Evolutionary conservation across 139 green algal species (phyloP).

Genomic region (Tetradesmus obliquus): DNA sequence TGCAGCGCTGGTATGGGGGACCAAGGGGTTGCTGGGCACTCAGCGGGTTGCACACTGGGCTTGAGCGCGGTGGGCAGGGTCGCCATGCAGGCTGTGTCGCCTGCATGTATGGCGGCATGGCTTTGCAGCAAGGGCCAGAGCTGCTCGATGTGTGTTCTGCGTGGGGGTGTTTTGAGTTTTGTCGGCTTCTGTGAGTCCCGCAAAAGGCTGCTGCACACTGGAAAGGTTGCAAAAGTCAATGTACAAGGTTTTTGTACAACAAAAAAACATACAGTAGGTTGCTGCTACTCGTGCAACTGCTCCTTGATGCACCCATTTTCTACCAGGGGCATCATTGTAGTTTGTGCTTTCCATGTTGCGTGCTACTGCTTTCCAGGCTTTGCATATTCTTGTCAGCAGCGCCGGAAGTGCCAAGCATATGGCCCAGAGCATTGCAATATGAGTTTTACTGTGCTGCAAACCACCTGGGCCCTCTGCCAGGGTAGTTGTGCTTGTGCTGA

Average conservation of each 20-base stretch:
- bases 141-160: too few species aligned
- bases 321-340: not conserved
- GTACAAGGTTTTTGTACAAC: not conserved
- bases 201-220: not conserved
- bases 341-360: not conserved
- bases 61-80: not conserved
- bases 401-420: not conserved
- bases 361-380: not conserved
- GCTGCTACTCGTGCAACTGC: not conserved
- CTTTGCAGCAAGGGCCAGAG: too few species aligned
- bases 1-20: too few species aligned
- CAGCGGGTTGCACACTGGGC: not conserved
- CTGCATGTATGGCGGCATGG: not conserved
- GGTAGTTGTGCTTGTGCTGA: not conserved
- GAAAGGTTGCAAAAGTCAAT: not conserved
- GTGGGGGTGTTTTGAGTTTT: too few species aligned
- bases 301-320: not conserved
- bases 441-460: not conserved
- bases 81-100: not conserved
- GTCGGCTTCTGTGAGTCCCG: too few species aligned
- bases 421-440: not conserved
- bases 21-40: too few species aligned
- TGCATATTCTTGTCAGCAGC: not conserved
- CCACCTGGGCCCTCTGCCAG: not conserved
- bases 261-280: not conserved